Conservation (phyloP, 2,329 filamentous ascomycete genomes). For the Colletotrichum navitas region DNA sequence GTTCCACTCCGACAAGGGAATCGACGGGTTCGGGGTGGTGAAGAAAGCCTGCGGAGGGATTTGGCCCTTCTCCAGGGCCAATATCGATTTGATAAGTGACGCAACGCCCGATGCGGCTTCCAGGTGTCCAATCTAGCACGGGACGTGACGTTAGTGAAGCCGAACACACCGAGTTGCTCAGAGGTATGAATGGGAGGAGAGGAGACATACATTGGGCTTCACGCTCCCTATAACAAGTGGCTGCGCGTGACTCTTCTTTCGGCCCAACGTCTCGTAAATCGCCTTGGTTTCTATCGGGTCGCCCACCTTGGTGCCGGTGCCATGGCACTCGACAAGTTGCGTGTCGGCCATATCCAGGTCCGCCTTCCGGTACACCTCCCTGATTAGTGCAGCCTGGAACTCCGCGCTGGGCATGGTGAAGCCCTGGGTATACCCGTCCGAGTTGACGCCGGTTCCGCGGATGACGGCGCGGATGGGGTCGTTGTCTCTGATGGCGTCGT, state of each 20-base stretch:
- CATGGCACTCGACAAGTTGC: conserved; percentile 29
- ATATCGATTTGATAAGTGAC: conserved; percentile 13
- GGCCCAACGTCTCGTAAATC: neutral
- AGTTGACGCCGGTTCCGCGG: conserved; percentile 46
- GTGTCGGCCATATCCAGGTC: conserved; percentile 20
- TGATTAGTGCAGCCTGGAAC: conserved; percentile 27
- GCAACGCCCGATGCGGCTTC: conserved; percentile 17
- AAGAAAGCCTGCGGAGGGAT: conserved; percentile 18
- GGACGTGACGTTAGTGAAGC: too few species aligned
- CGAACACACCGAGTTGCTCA: too few species aligned
- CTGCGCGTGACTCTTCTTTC: neutral
- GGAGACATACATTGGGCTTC: conserved; percentile 24
- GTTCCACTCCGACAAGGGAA: conserved; percentile 8
- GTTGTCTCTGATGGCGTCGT: conserved; percentile 56
- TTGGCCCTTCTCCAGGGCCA: conserved; percentile 14
- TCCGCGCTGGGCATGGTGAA: conserved; percentile 53
- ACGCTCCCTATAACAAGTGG: conserved; percentile 33
- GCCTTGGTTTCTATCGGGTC: neutral
- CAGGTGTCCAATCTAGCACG: conserved; percentile 17
- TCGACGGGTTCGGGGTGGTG: conserved; percentile 1
- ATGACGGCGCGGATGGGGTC: conserved; percentile 46
- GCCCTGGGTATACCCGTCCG: conserved; percentile 55
- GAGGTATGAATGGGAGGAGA: too few species aligned
- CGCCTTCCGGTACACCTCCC: conserved; percentile 19
- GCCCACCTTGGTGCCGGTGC: neutral